Evolutionary conservation across 2,329 filamentous ascomycete species (phyloP).

Genomic region (Pseudocercospora fuligena): DNA sequence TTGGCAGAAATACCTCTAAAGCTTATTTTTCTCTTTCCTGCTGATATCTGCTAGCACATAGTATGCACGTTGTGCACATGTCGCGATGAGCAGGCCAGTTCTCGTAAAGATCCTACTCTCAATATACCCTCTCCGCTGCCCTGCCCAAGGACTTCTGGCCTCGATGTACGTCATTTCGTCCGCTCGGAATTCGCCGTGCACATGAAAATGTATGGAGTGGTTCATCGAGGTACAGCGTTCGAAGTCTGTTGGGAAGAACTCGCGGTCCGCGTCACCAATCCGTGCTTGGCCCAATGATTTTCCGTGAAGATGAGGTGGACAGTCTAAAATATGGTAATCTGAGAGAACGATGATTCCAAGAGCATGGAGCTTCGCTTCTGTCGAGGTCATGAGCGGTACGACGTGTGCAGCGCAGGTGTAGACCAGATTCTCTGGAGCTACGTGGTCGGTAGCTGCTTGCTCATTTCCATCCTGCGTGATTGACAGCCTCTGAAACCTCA

Average conservation of each 20-base stretch:
- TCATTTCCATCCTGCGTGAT: slow-evolving; percentile 7
- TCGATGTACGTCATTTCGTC: slow-evolving; percentile 75
- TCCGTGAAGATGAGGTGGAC: slow-evolving; percentile 22
- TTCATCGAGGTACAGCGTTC: slow-evolving; percentile 43
- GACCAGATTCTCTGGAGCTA: slow-evolving; percentile 13
- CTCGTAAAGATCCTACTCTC: slow-evolving; percentile 70
- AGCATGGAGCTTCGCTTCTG: slow-evolving; percentile 12
- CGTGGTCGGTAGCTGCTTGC: background rate
- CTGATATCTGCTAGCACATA: slow-evolving; percentile 17
- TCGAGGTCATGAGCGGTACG: slow-evolving; percentile 11
- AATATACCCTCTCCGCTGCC: slow-evolving; percentile 72
- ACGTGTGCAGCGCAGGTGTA: slow-evolving; percentile 23
- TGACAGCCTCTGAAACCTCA: slow-evolving; percentile 25
- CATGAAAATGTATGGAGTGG: slow-evolving; percentile 61
- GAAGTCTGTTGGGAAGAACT: slow-evolving; percentile 9
- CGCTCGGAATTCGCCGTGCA: slow-evolving; percentile 49
- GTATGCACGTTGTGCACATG: slow-evolving; percentile 72
- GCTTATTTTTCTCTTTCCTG: background rate
- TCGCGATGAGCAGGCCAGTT: slow-evolving; percentile 74
- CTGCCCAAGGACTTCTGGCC: slow-evolving; percentile 76
- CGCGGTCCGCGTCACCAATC: slow-evolving; percentile 18
- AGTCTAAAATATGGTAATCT: slow-evolving; percentile 27
- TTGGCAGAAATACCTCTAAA: background rate
- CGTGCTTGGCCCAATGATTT: slow-evolving; percentile 13
- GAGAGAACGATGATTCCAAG: slow-evolving; percentile 25